These are phyloP conservation scores for Cyberlindnera euphorbiae DNA, from an alignment of 805 yeast species.

Conservation along the genomic window DNA sequence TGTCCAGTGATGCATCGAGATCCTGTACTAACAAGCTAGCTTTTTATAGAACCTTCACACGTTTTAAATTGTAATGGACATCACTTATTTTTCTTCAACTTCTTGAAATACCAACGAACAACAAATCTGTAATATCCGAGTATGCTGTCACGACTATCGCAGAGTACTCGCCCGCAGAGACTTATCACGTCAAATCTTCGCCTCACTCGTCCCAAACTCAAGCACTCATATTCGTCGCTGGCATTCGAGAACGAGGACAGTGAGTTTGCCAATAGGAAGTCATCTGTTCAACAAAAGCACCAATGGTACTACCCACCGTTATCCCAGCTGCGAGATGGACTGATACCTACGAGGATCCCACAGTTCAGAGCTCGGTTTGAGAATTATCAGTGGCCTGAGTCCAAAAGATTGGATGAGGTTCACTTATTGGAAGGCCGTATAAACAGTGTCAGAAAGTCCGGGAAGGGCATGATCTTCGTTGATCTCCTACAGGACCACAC, in stretches of 20 bases:
- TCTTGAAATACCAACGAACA: no score
- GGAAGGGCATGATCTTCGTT: constrained; percentile 63
- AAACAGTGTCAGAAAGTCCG: constrained; percentile 52
- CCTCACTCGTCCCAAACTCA: background rate
- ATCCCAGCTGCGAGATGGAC: constrained; percentile 9
- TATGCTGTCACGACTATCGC: background rate
- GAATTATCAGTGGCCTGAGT: constrained; percentile 21
- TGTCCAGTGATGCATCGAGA: no score
- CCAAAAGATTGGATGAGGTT: constrained; percentile 21
- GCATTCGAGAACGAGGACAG: constrained; percentile 18
- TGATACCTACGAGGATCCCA: constrained; percentile 32
- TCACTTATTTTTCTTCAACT: background rate
- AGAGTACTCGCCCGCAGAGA: background rate
- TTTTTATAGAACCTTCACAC: background rate
- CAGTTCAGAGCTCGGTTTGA: constrained; percentile 32
- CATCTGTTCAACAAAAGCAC: constrained; percentile 11
- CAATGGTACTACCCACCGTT: constrained; percentile 25
- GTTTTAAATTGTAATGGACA: background rate
- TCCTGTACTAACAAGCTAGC: background rate
- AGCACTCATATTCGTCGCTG: constrained; percentile 10
- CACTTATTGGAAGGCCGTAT: constrained; percentile 50
- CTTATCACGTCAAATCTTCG: background rate
- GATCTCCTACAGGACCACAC: constrained; percentile 60
- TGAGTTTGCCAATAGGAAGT: constrained; percentile 24
- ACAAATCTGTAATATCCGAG: no score